Conservation (phyloP, 1,284 basidiomycete genomes). For the Ceratobasidium sp. region DNA sequence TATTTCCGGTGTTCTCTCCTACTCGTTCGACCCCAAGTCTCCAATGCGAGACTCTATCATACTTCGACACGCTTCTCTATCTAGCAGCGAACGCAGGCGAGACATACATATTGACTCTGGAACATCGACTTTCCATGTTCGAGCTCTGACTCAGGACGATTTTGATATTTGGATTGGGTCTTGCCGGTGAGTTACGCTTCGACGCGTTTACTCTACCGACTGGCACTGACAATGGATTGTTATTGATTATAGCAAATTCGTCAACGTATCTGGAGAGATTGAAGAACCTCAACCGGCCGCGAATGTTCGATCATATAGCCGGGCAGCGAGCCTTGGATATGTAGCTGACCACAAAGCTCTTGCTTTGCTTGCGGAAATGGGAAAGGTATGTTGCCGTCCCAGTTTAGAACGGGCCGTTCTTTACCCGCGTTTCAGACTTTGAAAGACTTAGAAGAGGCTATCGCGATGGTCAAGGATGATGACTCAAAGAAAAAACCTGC, state of each 20-base stretch:
- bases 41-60: conserved; percentile 75
- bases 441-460: conserved; percentile 47
- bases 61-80: conserved; percentile 76
- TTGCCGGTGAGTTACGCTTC: conserved; percentile 65
- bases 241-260: conserved; percentile 45
- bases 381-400: conserved; percentile 11
- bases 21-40: conserved; percentile 72
- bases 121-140: conserved; percentile 80
- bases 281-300: conserved; percentile 4
- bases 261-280: conserved; percentile 41
- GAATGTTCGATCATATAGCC: conserved; percentile 35
- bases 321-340: conserved; percentile 29
- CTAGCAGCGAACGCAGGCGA: conserved; percentile 69
- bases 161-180: conserved; percentile 78
- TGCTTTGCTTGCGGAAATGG: conserved; percentile 35
- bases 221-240: conserved; percentile 6
- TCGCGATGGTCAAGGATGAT: conserved; percentile 48
- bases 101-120: conserved; percentile 82
- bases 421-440: conserved; percentile 43
- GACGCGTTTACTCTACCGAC: neutral
- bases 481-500: conserved; percentile 33
- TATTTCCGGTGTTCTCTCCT: conserved; percentile 74
- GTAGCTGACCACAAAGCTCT: conserved; percentile 33
- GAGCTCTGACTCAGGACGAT: conserved; percentile 74
- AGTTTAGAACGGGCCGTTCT: neutral